phyloP scores from a whole-genome alignment of 129 eudicot genomes.

The Chrysanthemum makinoi region DNA sequence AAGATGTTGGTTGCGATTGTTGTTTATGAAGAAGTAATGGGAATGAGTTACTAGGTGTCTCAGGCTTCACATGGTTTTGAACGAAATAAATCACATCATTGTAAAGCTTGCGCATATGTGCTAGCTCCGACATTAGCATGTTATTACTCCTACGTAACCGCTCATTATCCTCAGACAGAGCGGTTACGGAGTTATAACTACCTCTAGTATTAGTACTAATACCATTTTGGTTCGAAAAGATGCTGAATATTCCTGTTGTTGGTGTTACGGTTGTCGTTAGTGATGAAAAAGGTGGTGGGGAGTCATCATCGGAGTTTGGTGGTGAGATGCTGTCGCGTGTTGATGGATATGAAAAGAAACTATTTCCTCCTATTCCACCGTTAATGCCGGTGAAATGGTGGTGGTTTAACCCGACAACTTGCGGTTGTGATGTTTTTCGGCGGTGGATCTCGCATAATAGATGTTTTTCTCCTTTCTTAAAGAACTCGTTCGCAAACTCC shows the following conservation, averaged over 20 bases:
- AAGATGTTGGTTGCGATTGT: neutral
- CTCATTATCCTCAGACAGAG: constrained; percentile 82
- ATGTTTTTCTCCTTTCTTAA: constrained; percentile 86
- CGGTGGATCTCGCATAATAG: constrained; percentile 92
- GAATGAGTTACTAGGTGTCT: constrained; percentile 51
- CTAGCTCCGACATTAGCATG: constrained; percentile 79
- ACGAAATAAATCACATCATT: constrained; percentile 90
- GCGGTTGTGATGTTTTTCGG: constrained; percentile 78
- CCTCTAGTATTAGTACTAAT: neutral
- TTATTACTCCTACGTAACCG: constrained; percentile 73
- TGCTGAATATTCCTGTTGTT: constrained; percentile 14
- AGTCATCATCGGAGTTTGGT: constrained; percentile 73
- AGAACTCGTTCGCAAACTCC: constrained; percentile 93
- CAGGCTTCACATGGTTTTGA: constrained; percentile 90
- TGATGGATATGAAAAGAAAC: constrained; percentile 50
- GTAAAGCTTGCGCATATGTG: constrained; percentile 89
- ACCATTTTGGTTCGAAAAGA: constrained; percentile 14
- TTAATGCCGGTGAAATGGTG: constrained; percentile 47
- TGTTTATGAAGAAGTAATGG: constrained; percentile 19
- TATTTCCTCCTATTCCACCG: constrained; percentile 15
- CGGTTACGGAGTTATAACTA: constrained; percentile 38
- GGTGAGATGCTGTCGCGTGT: constrained; percentile 75
- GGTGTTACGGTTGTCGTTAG: constrained; percentile 31
- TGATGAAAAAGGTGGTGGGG: constrained; percentile 56
- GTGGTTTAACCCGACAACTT: constrained; percentile 42